phyloP scores from a whole-genome alignment of 176 grass and related monocot species.

The Ensete glaucum region DNA sequence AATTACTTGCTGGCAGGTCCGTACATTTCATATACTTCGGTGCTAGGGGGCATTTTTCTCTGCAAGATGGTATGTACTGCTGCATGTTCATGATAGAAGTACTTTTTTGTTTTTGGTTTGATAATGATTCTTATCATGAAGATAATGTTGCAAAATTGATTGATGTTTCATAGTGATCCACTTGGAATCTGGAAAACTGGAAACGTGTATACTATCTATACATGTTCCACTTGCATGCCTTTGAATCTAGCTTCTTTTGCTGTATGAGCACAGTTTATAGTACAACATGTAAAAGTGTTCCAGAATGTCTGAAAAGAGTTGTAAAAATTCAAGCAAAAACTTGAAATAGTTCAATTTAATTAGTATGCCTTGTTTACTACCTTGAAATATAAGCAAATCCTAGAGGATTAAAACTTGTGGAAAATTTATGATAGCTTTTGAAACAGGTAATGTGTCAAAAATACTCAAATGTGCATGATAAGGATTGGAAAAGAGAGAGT shows the following conservation, averaged over 20 bases:
- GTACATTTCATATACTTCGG: slow-evolving; percentile 54
- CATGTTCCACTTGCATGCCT: not conserved
- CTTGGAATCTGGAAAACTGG: not conserved
- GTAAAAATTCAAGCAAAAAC: not conserved
- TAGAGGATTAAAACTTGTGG: not conserved
- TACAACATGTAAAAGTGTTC: not conserved
- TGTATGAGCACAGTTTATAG: no score
- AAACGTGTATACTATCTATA: not conserved
- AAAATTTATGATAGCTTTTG: not conserved
- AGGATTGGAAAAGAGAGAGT: not conserved
- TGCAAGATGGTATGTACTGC: slow-evolving; percentile 65
- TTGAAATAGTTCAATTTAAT: not conserved
- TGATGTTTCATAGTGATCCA: not conserved
- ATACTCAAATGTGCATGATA: not conserved
- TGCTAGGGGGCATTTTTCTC: slow-evolving; percentile 73
- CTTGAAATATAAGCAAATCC: not conserved
- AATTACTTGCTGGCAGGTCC: slow-evolving; percentile 73
- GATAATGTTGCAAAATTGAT: not conserved
- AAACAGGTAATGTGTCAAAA: not conserved
- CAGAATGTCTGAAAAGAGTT: not conserved
- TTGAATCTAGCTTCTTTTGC: no score
- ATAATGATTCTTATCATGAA: not conserved
- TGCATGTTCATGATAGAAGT: not conserved
- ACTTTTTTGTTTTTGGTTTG: not conserved
- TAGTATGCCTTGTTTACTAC: not conserved